Evolutionary conservation across 192 early-diverging fungal species (phyloP).

Genomic region (Obelidium mucronatum): DNA sequence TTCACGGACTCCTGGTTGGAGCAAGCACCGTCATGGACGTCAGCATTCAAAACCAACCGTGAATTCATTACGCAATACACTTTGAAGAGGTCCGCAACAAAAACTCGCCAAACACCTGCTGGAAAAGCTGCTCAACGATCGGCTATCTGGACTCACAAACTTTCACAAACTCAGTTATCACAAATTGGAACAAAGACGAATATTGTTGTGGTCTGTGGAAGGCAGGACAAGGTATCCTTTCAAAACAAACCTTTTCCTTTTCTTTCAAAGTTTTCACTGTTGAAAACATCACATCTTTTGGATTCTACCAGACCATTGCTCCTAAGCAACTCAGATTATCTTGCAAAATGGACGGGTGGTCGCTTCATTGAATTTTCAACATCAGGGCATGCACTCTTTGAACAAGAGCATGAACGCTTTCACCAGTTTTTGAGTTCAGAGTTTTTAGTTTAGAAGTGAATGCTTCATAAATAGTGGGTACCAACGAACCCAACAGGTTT

Average conservation of each 20-base stretch:
- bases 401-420: slow-evolving; percentile 8
- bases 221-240: not conserved
- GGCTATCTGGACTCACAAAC: not conserved
- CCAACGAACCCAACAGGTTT: no score
- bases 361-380: not conserved
- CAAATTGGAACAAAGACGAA: not conserved
- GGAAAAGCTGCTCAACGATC: not conserved
- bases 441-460: no score
- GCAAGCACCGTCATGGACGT: not conserved
- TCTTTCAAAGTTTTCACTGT: not conserved
- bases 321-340: not conserved
- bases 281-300: no score
- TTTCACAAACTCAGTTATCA: not conserved
- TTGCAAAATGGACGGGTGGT: not conserved
- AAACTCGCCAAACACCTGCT: not conserved
- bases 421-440: not conserved
- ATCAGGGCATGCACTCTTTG: slow-evolving; percentile 6
- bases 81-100: not conserved
- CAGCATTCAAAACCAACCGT: not conserved
- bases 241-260: not conserved
- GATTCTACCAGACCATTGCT: not conserved
- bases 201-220: not conserved
- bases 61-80: not conserved
- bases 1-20: not conserved
- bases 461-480: no score